A percentile compares a stretch with the other conserved stretches of the same genome.
Evolutionary conservation across 371 early-diverging fungal species (phyloP).

Genomic region (Phascolomyces articulosus): DNA sequence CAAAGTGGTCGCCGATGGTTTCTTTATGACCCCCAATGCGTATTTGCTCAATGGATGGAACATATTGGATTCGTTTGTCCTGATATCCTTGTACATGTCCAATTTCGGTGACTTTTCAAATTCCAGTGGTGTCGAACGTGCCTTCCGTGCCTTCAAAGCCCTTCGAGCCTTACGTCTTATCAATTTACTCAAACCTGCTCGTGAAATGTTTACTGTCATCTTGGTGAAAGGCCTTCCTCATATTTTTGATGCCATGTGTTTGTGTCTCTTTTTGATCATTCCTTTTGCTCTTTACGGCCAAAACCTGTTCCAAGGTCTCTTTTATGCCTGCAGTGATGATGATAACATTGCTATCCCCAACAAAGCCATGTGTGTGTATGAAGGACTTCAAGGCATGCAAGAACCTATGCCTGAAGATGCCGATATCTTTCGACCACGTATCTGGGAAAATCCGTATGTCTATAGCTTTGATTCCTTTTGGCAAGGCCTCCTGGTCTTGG

Average conservation of each 20-base stretch:
- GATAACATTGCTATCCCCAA: conserved; percentile 26
- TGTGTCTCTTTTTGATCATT: conserved; percentile 60
- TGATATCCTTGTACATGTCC: conserved; percentile 59
- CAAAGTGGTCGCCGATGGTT: conserved; percentile 69
- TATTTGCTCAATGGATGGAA: conserved; percentile 70
- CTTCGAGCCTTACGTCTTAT: conserved; percentile 68
- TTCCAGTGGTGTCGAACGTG: conserved; percentile 56
- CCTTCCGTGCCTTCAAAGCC: conserved; percentile 67
- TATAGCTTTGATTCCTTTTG: conserved; percentile 75
- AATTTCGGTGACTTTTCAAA: conserved; percentile 50
- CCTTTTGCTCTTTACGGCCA: conserved; percentile 75
- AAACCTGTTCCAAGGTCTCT: conserved; percentile 62
- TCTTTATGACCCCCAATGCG: conserved; percentile 68
- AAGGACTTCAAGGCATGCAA: conserved; percentile 32
- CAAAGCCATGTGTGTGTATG: conserved; percentile 49
- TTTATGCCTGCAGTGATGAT: conserved; percentile 63
- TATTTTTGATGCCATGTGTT: conserved; percentile 62
- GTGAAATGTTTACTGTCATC: conserved; percentile 64
- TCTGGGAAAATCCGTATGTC: conserved; percentile 66
- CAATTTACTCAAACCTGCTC: conserved; percentile 57
- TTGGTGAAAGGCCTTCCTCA: conserved; percentile 60
- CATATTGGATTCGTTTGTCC: conserved; percentile 66
- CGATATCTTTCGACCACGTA: conserved; percentile 55
- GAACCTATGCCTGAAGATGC: conserved; percentile 40
- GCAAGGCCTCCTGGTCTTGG: conserved; percentile 58